phyloP scores from a whole-genome alignment of 2,329 filamentous ascomycete species.

The Colletotrichum camelliae region DNA sequence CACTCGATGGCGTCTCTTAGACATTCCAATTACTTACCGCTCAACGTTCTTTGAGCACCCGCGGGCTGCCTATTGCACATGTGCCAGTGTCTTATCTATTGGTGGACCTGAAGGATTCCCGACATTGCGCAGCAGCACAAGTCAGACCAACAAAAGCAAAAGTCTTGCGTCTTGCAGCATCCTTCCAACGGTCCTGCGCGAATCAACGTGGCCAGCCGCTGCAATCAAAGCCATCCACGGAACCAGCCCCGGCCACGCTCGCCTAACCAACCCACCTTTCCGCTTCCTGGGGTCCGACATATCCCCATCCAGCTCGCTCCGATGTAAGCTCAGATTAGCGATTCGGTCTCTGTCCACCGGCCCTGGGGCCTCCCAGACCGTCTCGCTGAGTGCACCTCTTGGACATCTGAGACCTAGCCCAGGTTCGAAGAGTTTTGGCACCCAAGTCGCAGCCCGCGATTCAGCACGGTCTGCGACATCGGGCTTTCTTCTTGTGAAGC shows the following conservation, averaged over 20 bases:
- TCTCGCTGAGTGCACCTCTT: not conserved
- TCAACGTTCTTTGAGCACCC: not conserved
- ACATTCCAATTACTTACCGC: not conserved
- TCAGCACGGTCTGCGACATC: not conserved
- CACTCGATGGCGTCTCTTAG: not conserved
- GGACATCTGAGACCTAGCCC: not conserved
- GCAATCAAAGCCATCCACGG: not conserved
- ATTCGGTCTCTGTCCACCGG: not conserved
- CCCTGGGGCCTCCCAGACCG: not conserved
- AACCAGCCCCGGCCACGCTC: not conserved
- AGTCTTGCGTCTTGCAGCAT: not conserved
- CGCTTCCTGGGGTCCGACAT: not conserved
- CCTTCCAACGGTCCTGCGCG: not conserved
- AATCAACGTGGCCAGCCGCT: not conserved
- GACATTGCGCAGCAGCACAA: not conserved
- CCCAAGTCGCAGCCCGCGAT: not conserved
- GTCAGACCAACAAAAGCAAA: not conserved
- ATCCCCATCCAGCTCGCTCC: not conserved
- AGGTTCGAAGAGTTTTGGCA: not conserved
- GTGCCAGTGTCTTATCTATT: constrained; percentile 2
- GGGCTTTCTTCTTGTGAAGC: not conserved
- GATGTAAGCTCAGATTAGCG: not conserved
- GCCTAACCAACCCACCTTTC: not conserved
- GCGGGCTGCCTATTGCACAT: not conserved
- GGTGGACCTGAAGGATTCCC: constrained; percentile 14